These are phyloP conservation scores for Sporothrix globosa DNA, from an alignment of 2,329 filamentous ascomycete species.

Conservation along the genomic window DNA sequence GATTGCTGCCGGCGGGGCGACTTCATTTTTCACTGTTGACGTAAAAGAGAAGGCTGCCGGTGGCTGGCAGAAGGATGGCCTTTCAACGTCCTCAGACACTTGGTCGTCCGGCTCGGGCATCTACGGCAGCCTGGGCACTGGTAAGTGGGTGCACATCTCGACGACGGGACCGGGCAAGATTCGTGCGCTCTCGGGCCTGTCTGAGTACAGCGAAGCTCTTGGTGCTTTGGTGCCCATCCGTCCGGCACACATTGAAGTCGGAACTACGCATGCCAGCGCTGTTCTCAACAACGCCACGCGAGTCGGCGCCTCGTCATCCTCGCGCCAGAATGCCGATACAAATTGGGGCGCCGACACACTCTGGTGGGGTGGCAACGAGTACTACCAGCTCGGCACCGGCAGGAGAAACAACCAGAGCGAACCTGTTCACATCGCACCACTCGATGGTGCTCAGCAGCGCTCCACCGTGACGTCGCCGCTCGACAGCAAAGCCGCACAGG, in stretches of 20 bases:
- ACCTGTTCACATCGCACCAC: conserved; percentile 76
- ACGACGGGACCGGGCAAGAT: conserved; percentile 73
- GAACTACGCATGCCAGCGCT: conserved; percentile 78
- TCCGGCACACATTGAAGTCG: conserved; percentile 71
- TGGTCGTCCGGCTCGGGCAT: conserved; percentile 90
- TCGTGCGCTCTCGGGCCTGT: conserved; percentile 78
- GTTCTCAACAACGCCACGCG: conserved; percentile 80
- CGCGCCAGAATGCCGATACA: conserved; percentile 65
- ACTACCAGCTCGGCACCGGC: conserved; percentile 89
- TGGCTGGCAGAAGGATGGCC: conserved; percentile 40
- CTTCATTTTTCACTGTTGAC: conserved; percentile 86
- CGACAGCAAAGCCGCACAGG: not conserved
- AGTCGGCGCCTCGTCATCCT: conserved; percentile 49
- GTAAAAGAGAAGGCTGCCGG: conserved; percentile 62
- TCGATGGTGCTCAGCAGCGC: conserved; percentile 53
- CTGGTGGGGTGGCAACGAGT: conserved; percentile 95
- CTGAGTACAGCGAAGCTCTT: conserved; percentile 79
- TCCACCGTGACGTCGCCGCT: not conserved
- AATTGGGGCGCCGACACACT: conserved; percentile 89
- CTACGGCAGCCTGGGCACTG: conserved; percentile 78
- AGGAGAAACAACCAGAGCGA: conserved; percentile 78
- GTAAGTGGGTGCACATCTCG: conserved; percentile 87
- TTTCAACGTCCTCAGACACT: conserved; percentile 63
- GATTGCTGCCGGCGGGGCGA: conserved; percentile 82
- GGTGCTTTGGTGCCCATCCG: conserved; percentile 76